A percentile compares a stretch with the other conserved stretches of the same genome.
phyloP scores from a whole-genome alignment of 2,329 filamentous ascomycete species.

The Epicoccum sorghinum region DNA sequence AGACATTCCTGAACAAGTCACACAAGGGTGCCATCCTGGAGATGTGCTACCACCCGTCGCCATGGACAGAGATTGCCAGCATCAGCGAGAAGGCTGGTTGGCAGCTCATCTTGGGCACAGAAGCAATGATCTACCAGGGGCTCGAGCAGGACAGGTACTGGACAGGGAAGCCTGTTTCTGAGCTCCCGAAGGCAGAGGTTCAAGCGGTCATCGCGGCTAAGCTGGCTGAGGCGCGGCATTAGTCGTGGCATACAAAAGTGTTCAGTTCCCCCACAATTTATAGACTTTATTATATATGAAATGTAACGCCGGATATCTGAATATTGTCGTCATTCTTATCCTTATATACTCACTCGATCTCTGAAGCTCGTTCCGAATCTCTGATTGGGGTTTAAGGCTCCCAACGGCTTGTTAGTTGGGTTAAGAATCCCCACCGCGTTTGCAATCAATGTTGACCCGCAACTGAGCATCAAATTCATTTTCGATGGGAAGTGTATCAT shows the following conservation, averaged over 20 bases:
- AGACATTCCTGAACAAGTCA: slow-evolving; percentile 55
- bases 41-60: slow-evolving; percentile 81
- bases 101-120: slow-evolving; percentile 76
- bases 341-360: too few relatives aligned
- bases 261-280: not conserved
- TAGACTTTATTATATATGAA: not conserved
- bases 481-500: too few relatives aligned
- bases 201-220: slow-evolving; percentile 58
- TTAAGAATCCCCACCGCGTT: too few relatives aligned
- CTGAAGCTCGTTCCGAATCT: too few relatives aligned
- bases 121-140: slow-evolving; percentile 79
- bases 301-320: not conserved
- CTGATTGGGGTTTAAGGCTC: too few relatives aligned
- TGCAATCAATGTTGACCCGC: too few relatives aligned
- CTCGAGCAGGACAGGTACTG: slow-evolving; percentile 68
- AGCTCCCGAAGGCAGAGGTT: slow-evolving; percentile 65
- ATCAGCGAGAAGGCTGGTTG: slow-evolving; percentile 68
- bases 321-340: not conserved
- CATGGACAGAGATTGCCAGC: slow-evolving; percentile 66
- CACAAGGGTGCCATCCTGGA: slow-evolving; percentile 74
- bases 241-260: slow-evolving; percentile 8
- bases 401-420: not conserved
- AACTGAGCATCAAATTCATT: too few relatives aligned
- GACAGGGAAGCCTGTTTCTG: slow-evolving; percentile 65
- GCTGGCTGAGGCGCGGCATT: slow-evolving; percentile 29